A percentile compares a stretch with the other conserved stretches of the same genome.
Conservation (phyloP, 768 basidiomycete genomes). For the Cystofilobasidium capitatum region DNA sequence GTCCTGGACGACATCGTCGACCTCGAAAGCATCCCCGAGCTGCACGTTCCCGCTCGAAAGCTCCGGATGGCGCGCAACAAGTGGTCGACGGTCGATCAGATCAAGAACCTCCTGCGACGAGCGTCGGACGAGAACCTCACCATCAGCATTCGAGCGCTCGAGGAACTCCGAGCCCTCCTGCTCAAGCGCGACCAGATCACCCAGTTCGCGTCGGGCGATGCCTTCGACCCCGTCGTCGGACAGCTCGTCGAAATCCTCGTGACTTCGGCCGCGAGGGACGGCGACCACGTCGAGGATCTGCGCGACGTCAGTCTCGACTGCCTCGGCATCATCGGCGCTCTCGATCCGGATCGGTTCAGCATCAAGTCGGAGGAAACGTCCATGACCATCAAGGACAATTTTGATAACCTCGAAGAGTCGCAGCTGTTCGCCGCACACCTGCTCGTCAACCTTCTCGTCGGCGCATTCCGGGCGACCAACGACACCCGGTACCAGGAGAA, state of each 20-base stretch:
- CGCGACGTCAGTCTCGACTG: constrained; percentile 74
- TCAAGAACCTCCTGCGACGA: constrained; percentile 64
- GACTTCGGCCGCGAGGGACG: constrained; percentile 62
- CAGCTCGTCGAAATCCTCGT: constrained; percentile 59
- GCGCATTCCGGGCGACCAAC: constrained; percentile 83
- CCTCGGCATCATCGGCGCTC: constrained; percentile 80
- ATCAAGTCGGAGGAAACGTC: constrained; percentile 40
- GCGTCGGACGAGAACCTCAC: constrained; percentile 67
- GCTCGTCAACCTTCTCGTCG: constrained; percentile 72
- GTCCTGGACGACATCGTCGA: constrained; percentile 72
- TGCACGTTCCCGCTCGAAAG: constrained; percentile 32
- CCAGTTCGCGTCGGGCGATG: constrained; percentile 66
- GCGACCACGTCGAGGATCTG: constrained; percentile 59
- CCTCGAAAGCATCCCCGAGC: constrained; percentile 59
- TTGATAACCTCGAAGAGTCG: constrained; percentile 49
- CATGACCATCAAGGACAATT: constrained; percentile 53
- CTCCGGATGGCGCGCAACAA: constrained; percentile 41
- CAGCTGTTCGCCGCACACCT: constrained; percentile 73
- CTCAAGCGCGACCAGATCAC: constrained; percentile 21
- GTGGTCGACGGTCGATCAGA: constrained; percentile 49
- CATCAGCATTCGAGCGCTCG: constrained; percentile 61
- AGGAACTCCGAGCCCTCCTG: constrained; percentile 65
- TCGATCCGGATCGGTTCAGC: constrained; percentile 83
- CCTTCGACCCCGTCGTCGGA: constrained; percentile 68
- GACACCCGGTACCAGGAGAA: constrained; percentile 84